A percentile compares a stretch with the other conserved stretches of the same genome.
phyloP scores from a whole-genome alignment of 2,329 filamentous ascomycete genomes.

The Alternaria dauci region DNA sequence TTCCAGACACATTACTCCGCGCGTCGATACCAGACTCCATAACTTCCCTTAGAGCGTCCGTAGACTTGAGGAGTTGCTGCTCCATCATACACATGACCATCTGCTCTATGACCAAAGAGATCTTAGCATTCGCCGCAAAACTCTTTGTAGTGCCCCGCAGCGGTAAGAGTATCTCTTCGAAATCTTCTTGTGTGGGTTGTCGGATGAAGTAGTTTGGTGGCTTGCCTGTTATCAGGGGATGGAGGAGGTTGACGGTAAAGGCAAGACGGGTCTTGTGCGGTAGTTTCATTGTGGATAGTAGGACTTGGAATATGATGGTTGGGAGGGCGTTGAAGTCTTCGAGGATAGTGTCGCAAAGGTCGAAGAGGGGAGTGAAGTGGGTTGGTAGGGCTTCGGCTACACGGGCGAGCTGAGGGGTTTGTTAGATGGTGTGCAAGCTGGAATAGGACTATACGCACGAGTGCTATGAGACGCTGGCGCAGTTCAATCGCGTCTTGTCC shows the following conservation, averaged over 20 bases:
- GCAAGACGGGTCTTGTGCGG: constrained; percentile 56
- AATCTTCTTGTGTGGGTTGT: constrained; percentile 39
- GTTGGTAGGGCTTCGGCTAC: constrained; percentile 51
- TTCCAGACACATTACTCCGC: constrained; percentile 56
- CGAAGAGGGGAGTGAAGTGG: constrained; percentile 60
- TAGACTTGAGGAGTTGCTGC: constrained; percentile 28
- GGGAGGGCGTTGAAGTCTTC: constrained; percentile 67
- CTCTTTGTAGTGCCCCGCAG: constrained; percentile 36
- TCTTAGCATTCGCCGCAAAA: constrained; percentile 45
- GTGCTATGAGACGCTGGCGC: constrained; percentile 69
- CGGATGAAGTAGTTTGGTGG: constrained; percentile 38
- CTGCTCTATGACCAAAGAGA: constrained; percentile 47
- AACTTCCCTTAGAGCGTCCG: constrained; percentile 51
- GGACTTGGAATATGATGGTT: constrained; percentile 64
- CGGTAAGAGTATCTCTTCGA: constrained; percentile 39
- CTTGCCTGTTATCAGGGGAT: constrained; percentile 35
- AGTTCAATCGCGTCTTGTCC: constrained; percentile 65
- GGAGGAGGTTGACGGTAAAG: constrained; percentile 52
- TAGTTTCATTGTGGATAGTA: constrained; percentile 61
- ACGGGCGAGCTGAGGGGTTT: constrained; percentile 42
- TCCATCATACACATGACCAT: constrained; percentile 44
- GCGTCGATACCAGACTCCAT: constrained; percentile 63
- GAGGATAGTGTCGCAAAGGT: constrained; percentile 68
- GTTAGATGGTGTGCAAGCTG: constrained; percentile 22
- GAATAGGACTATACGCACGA: constrained; percentile 53